Percentiles rank a stretch among this genome's conserved stretches.
phyloP scores from a whole-genome alignment of 805 yeast genomes.

The Clavispora santaluciae region DNA sequence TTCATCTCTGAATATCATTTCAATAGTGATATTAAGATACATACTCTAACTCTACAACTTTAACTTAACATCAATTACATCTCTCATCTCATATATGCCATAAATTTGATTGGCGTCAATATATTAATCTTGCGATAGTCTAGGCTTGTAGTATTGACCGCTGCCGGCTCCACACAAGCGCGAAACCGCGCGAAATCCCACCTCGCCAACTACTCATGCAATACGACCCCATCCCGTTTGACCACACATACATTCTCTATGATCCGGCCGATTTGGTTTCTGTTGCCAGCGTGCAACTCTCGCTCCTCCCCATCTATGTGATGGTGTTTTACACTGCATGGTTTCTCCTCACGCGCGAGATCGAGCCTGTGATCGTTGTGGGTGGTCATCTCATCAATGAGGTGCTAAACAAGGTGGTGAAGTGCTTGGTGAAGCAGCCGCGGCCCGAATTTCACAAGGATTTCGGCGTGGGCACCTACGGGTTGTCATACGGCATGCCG shows the following conservation, averaged over 20 bases:
- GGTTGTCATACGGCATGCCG: conserved; percentile 90
- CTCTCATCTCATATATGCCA: conserved; percentile 2
- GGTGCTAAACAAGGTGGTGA: conserved; percentile 61
- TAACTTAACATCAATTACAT: conserved; percentile 1
- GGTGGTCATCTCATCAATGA: conserved; percentile 85
- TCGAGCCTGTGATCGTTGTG: conserved; percentile 78
- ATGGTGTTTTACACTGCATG: conserved; percentile 78
- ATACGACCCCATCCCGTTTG: conserved; percentile 51
- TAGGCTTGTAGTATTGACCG: too few relatives aligned
- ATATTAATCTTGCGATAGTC: not conserved
- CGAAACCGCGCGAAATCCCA: not conserved
- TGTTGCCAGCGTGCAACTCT: conserved; percentile 59
- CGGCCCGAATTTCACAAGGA: conserved; percentile 60
- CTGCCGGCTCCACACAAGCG: too few relatives aligned
- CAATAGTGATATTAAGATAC: not conserved
- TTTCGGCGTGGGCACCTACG: conserved; percentile 40
- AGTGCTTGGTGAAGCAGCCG: conserved; percentile 59
- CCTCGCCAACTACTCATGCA: conserved; percentile 4
- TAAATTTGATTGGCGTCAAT: not conserved
- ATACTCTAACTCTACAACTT: conserved; percentile 5
- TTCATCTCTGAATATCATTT: conserved; percentile 3
- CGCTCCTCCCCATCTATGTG: conserved; percentile 75
- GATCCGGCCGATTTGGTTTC: conserved; percentile 63
- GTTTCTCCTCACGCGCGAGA: conserved; percentile 77
- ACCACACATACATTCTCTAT: conserved; percentile 80